Evolutionary conservation across 176 grass and related monocot species (phyloP).

Genomic region (Calamus simplicifolius): DNA sequence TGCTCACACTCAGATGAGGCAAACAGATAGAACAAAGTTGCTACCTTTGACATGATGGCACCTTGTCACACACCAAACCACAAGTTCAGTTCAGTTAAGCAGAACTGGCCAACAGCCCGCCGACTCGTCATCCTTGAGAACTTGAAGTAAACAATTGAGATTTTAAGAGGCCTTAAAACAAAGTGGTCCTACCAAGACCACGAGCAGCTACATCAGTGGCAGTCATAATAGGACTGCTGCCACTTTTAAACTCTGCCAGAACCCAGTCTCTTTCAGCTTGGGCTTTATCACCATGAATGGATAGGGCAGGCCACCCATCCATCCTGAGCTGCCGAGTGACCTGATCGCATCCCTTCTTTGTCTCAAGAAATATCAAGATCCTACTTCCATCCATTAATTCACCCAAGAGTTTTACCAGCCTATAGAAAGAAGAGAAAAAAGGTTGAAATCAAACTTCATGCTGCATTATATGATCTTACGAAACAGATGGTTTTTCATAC

Average conservation of each 20-base stretch:
- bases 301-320: slow-evolving; percentile 96
- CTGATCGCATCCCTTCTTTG: slow-evolving; percentile 88
- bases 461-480: not conserved
- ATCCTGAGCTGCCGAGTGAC: slow-evolving; percentile 94
- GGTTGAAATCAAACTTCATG: slow-evolving; percentile 9
- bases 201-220: slow-evolving; percentile 97
- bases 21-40: slow-evolving; percentile 38
- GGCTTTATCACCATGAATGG: slow-evolving; percentile 97
- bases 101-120: slow-evolving; percentile 84
- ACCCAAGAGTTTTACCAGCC: slow-evolving; percentile 79
- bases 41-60: slow-evolving; percentile 98
- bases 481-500: slow-evolving; percentile 17
- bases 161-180: slow-evolving; percentile 44
- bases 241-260: slow-evolving; percentile 85
- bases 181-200: slow-evolving; percentile 96
- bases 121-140: slow-evolving; percentile 70
- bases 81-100: slow-evolving; percentile 83
- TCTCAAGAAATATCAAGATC: slow-evolving; percentile 96
- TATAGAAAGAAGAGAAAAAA: slow-evolving; percentile 17
- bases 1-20: slow-evolving; percentile 61
- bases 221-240: slow-evolving; percentile 93
- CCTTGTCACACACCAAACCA: slow-evolving; percentile 87
- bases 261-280: slow-evolving; percentile 97
- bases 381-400: slow-evolving; percentile 85
- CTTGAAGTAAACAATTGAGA: slow-evolving; percentile 31